Conservation (phyloP, 805 yeast genomes). For the Kregervanrija fluxuum region DNA sequence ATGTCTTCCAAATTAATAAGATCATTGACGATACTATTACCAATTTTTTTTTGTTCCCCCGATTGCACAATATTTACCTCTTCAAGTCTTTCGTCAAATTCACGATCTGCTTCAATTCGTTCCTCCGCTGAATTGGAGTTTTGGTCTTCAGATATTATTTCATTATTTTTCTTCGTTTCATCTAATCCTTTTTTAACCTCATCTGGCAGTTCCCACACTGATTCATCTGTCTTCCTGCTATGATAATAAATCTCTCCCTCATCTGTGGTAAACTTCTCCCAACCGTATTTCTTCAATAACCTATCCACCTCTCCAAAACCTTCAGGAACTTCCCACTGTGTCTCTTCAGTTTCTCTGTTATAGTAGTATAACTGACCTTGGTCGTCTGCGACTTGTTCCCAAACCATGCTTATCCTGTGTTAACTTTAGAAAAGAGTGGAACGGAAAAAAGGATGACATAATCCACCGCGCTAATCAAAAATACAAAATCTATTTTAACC, state of each 20-base stretch:
- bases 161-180: background rate
- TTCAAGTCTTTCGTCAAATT: background rate
- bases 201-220: conserved; percentile 77
- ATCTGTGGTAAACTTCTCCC: conserved; percentile 43
- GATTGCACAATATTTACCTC: background rate
- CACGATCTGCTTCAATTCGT: background rate
- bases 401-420: conserved; percentile 22
- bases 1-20: background rate
- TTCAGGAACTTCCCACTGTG: conserved; percentile 79
- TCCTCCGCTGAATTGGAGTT: background rate
- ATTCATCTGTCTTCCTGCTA: conserved; percentile 53
- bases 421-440: too few species aligned
- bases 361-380: conserved; percentile 70
- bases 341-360: conserved; percentile 53
- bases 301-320: conserved; percentile 37
- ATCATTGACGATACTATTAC: background rate
- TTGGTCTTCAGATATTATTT: background rate
- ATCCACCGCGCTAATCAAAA: too few species aligned
- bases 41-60: too few species aligned
- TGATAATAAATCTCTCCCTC: conserved; percentile 61
- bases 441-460: too few species aligned
- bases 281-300: conserved; percentile 25
- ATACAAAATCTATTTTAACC: too few species aligned
- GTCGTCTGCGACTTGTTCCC: conserved; percentile 62
- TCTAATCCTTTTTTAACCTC: conserved; percentile 14